Evolutionary conservation across 2,329 filamentous ascomycete species (phyloP).

Genomic region (Madurella fahalii): DNA sequence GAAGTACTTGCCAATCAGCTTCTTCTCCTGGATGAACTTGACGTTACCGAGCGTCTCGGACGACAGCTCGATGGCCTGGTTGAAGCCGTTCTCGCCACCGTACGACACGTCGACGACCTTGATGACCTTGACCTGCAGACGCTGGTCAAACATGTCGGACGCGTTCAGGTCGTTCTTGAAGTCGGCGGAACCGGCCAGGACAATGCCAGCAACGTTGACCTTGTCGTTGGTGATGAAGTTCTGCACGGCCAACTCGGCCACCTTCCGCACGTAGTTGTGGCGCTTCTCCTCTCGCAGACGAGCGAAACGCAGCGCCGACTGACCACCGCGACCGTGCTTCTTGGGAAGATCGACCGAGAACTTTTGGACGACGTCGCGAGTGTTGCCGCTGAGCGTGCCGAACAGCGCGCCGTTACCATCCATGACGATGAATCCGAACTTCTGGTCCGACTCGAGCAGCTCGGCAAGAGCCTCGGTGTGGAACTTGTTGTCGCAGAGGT

Average conservation of each 20-base stretch:
- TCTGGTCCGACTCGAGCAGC: slow-evolving; percentile 96
- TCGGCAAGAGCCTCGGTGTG: slow-evolving; percentile 97
- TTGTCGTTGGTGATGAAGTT: slow-evolving; percentile 99
- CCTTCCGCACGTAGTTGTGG: slow-evolving; percentile 99
- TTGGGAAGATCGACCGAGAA: slow-evolving; percentile 98
- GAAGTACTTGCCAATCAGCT: slow-evolving; percentile 97
- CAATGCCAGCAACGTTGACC: slow-evolving; percentile 92
- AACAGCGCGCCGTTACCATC: slow-evolving; percentile 98
- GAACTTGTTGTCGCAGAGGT: slow-evolving; percentile 99
- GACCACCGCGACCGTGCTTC: slow-evolving; percentile 99
- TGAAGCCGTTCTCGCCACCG: slow-evolving; percentile 98
- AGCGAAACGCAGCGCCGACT: slow-evolving; percentile 97
- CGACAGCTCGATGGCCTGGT: slow-evolving; percentile 95
- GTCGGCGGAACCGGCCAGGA: slow-evolving; percentile 94
- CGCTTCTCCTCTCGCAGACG: slow-evolving; percentile 99
- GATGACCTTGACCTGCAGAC: slow-evolving; percentile 91
- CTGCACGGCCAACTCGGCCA: slow-evolving; percentile 94
- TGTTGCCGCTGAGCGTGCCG: slow-evolving; percentile 95
- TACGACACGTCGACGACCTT: slow-evolving; percentile 99
- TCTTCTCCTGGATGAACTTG: slow-evolving; percentile 99
- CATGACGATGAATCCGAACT: slow-evolving; percentile 99
- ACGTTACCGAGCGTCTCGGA: slow-evolving; percentile 96
- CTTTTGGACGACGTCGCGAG: slow-evolving; percentile 93
- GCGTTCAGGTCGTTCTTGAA: slow-evolving; percentile 99
- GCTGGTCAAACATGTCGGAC: slow-evolving; percentile 94